Evolutionary conservation across 2,329 filamentous ascomycete genomes (phyloP), one percentile per base, ranked within the genome.

Genomic region (Alternaria longipes): DNA sequence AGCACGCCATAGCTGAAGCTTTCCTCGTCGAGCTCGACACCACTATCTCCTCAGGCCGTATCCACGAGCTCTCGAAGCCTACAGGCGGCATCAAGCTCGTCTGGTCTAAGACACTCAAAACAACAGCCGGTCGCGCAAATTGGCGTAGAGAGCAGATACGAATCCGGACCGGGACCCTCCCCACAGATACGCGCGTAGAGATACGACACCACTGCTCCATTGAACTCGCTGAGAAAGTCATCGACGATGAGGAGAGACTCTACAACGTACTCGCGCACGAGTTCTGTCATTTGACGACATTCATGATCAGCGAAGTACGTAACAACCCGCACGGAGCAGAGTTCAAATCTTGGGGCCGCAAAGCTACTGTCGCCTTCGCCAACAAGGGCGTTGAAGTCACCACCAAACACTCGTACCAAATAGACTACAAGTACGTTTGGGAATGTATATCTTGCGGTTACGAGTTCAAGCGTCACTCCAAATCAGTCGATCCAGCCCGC

Each of bases 181-280:
- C 71, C 8, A 67, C 68, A 9, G 67, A 74, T 47, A 65, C 68
- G 24, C 71, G 62, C 20, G 69, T 61, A 32, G 73, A 71, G n/a
- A 77, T 80, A 58, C 79, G 78, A 26, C 88, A 94, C 76, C 80
- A 87, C 70, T 93, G 92, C 9, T 88, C 84, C 16, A 97, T 98
- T 72, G 94, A 98, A 75, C 87, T 98, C 3, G 92, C 94, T 0
- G 89, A 92, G 56, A 97, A 96, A 76, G 90, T 97, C 47, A 93
- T 98, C 63, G 89, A 93, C 74, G 86, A 90, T 71, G 87, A 65
- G 67, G 80, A 90, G 59, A 88, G 92, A 3, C 85, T 98, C 1
- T 85, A 95, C 65, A 97, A 97, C 77, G 93, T 95, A 0, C 81
- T 98, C n/a, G 93, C 94, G 0, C 95, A 99, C 77, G 95, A 99